Evolutionary conservation across 139 green algal genomes (phyloP).

Genomic region (Chlamydomonas applanata): DNA sequence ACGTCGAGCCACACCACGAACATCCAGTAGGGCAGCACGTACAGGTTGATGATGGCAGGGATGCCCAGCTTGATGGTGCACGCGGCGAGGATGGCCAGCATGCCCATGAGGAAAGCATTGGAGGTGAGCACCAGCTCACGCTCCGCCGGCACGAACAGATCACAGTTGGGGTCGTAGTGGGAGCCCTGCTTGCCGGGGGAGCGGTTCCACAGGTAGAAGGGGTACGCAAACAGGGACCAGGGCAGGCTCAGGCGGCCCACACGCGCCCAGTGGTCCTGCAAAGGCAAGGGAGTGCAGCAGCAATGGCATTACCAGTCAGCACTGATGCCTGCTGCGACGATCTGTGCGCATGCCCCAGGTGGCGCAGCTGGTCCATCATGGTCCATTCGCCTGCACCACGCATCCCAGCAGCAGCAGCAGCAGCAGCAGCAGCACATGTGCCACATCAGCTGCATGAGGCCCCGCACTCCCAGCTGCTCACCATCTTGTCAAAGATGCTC

Average conservation of each 20-base stretch:
- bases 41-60: constrained; percentile 83
- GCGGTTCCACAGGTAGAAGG: constrained; percentile 88
- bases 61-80: constrained; percentile 71
- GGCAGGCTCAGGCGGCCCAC: constrained; percentile 80
- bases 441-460: background rate
- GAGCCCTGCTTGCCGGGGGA: constrained; percentile 86
- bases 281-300: background rate
- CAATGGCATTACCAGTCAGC: too few relatives aligned
- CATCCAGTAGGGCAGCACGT: constrained; percentile 89
- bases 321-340: too few relatives aligned
- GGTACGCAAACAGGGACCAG: constrained; percentile 84
- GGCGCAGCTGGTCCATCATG: too few relatives aligned
- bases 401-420: too few relatives aligned
- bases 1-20: constrained; percentile 93
- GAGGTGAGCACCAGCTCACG: constrained; percentile 66
- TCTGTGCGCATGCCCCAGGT: too few relatives aligned
- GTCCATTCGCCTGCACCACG: too few relatives aligned
- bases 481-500: constrained; percentile 54
- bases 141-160: constrained; percentile 77
- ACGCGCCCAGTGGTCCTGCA: constrained; percentile 51
- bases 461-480: constrained; percentile 35
- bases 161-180: constrained; percentile 88
- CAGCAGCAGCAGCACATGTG: too few relatives aligned
- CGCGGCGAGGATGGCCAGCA: constrained; percentile 78
- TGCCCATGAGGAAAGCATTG: constrained; percentile 78